A percentile compares a stretch with the other conserved stretches of the same genome.
These are phyloP conservation scores for Rhamnella rubrinervis DNA, from an alignment of 331 rosid genomes.

Conservation along the genomic window DNA sequence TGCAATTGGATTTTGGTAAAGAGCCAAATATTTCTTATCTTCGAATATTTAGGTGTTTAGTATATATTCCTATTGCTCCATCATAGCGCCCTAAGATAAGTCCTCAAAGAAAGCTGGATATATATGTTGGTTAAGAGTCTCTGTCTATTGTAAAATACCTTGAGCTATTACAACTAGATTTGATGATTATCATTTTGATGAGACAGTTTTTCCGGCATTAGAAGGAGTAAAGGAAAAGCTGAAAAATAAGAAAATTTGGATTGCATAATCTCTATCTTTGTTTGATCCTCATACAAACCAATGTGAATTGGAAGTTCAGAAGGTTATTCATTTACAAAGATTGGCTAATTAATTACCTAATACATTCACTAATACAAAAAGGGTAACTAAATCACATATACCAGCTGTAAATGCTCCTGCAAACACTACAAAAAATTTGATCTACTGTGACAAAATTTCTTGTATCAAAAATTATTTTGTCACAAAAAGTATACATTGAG, in stretches of 20 bases:
- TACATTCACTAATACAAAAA: not conserved
- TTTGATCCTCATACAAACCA: not conserved
- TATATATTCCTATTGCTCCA: not conserved
- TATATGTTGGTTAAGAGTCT: not conserved
- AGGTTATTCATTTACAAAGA: not conserved
- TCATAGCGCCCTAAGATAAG: not conserved
- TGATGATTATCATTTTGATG: constrained; percentile 2
- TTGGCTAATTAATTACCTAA: not conserved
- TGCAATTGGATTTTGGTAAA: not conserved
- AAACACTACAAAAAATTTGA: not conserved
- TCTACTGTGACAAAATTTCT: too few relatives aligned
- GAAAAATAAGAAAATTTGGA: not conserved
- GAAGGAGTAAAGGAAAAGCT: not conserved
- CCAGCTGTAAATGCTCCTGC: not conserved
- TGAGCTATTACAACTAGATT: not conserved
- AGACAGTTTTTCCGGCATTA: not conserved
- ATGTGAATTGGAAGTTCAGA: not conserved
- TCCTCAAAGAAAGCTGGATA: not conserved
- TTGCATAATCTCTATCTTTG: not conserved
- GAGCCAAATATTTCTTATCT: constrained; percentile 1
- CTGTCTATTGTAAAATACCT: not conserved
- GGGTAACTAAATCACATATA: not conserved
- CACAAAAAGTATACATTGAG: too few relatives aligned
- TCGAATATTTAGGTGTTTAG: not conserved
- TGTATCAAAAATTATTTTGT: too few relatives aligned